These are phyloP conservation scores for Aureobasidium lini DNA, from an alignment of 2,329 filamentous ascomycete species.

Conservation along the genomic window DNA sequence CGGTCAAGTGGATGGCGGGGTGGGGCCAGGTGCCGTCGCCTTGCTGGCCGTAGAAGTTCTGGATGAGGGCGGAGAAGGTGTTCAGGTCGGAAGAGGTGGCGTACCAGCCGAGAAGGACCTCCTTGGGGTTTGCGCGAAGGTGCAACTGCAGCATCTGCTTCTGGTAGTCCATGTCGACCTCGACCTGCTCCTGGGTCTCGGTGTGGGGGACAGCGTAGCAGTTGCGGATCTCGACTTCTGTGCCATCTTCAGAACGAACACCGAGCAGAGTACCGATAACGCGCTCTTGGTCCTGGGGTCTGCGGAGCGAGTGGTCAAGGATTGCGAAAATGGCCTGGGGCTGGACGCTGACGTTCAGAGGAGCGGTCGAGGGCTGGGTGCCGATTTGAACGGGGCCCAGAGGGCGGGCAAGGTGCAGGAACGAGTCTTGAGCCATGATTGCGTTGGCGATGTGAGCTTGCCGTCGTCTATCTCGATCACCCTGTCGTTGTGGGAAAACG, in stretches of 20 bases:
- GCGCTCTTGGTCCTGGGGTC: constrained; percentile 84
- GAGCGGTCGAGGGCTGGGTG: constrained; percentile 77
- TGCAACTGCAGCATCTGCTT: constrained; percentile 97
- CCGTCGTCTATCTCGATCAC: constrained; percentile 8
- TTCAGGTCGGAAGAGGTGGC: constrained; percentile 95
- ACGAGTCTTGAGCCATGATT: constrained; percentile 80
- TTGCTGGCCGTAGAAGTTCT: constrained; percentile 98
- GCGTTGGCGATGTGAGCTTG: constrained; percentile 13
- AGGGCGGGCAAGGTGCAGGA: constrained; percentile 90
- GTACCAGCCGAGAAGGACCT: constrained; percentile 96
- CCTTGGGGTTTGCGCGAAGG: constrained; percentile 86
- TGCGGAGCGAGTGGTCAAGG: constrained; percentile 85
- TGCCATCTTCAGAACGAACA: constrained; percentile 89
- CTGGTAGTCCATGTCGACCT: constrained; percentile 99
- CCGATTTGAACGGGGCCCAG: constrained; percentile 74
- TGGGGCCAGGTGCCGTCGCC: constrained; percentile 96
- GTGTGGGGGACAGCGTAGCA: constrained; percentile 98
- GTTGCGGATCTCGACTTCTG: constrained; percentile 89
- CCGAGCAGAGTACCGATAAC: constrained; percentile 96
- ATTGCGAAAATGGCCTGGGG: constrained; percentile 71
- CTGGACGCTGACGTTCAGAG: constrained; percentile 89
- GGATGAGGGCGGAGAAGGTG: constrained; percentile 95
- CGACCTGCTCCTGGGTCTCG: constrained; percentile 96
- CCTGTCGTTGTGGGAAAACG: background rate
- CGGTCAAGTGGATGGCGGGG: constrained; percentile 94